Base-by-base conservation (phyloP, 768 basidiomycete species). In the Boletus fagicola region DNA sequence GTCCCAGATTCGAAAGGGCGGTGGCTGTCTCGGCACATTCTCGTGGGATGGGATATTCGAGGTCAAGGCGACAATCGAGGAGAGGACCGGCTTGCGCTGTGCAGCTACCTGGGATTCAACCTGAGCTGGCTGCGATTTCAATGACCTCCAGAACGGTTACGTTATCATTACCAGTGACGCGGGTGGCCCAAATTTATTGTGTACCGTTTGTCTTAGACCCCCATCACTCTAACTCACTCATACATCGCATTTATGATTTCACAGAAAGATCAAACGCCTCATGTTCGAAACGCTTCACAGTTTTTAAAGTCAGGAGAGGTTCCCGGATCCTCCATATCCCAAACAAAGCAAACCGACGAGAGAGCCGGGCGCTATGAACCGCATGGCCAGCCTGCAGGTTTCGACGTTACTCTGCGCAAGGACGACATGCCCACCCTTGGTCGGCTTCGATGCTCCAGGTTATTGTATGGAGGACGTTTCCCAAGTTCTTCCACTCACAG, bases 331-430 rank as follows among this genome's bases (percentile, higher is more conserved):
- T 83, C 89, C 0, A 70, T 80, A 4, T 90, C 94, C 0, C 86
- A 90, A 62, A 83, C 91, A 68, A 97, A 97, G 70, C 96, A 98
- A 70, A 97, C 98, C 46, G 94, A 90, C 1, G 94, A 96, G 7
- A 83, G 96, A 38, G 95, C 96, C 0, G 96, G 96, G 15, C 88
- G 96, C 3, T 98, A 83, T 69, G 91, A 92, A 3, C 71, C 89
- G 43, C 84, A 87, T 33, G 74, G 77, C 40, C 64, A 62, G 54
- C 69, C 80, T 1, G 82, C 80, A 8, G 93, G 95, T 22, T 77
- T 80, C 31, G 87, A 85, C 9, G 94, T 93, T 0, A 89, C 93
- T 0, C 68, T 96, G 18, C 68, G 77, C 43, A 68, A 74, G 3
- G 67, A 74, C 1, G 91, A 94, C 68, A 77, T 96, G 10, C 77